Evolutionary conservation across 2,329 filamentous ascomycete species (phyloP).

Genomic region (Trichoderma koningiopsis): DNA sequence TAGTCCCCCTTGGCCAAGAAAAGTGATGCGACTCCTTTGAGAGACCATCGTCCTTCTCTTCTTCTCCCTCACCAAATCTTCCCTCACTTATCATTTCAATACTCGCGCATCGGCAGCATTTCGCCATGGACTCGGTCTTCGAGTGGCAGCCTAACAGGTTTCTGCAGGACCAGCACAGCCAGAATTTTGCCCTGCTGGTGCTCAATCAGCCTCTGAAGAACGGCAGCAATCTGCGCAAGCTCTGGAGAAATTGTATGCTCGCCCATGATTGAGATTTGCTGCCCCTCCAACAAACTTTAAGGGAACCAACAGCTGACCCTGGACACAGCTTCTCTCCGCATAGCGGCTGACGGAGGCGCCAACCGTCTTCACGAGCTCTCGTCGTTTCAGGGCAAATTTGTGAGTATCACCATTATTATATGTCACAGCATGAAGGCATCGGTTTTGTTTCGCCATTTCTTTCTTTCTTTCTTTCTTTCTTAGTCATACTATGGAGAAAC

Average conservation of each 20-base stretch:
- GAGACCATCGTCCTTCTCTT: neutral
- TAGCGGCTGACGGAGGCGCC: slow-evolving; percentile 91
- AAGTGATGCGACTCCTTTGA: neutral
- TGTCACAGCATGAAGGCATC: neutral
- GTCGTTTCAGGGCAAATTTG: slow-evolving; percentile 47
- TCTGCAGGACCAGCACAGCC: slow-evolving; percentile 39
- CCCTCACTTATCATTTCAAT: neutral
- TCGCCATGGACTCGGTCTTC: slow-evolving; percentile 34
- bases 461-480: neutral
- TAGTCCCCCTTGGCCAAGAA: slow-evolving; percentile 6
- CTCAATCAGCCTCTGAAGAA: slow-evolving; percentile 55
- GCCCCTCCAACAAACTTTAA: neutral
- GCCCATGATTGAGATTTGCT: neutral
- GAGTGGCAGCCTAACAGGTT: slow-evolving; percentile 46
- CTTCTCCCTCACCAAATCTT: neutral
- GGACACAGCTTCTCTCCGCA: slow-evolving; percentile 60
- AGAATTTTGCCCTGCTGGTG: slow-evolving; percentile 50
- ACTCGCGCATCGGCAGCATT: neutral
- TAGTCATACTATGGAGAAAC: neutral
- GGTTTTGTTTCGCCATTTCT: neutral
- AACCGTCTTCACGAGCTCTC: slow-evolving; percentile 66
- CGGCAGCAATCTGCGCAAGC: slow-evolving; percentile 49
- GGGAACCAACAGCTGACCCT: slow-evolving; percentile 8
- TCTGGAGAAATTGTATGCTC: slow-evolving; percentile 53
- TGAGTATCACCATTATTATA: slow-evolving; percentile 34